Evolutionary conservation across 352 stramenopile species (phyloP), one percentile per base, ranked within the genome.

Genomic region (Elongisporangium anandrum): DNA sequence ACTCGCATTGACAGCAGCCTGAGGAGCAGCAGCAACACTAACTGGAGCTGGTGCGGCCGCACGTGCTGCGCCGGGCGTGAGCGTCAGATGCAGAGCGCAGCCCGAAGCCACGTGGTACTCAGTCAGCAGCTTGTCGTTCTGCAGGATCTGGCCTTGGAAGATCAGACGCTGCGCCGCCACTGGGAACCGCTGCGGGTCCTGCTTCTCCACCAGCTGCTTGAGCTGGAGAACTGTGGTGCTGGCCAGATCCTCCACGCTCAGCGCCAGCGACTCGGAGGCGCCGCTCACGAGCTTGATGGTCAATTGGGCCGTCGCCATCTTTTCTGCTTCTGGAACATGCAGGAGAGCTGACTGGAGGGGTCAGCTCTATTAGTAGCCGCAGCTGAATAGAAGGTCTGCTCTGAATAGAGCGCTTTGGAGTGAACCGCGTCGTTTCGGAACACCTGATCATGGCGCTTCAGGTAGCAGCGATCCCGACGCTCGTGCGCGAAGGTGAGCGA

Each of bases 141-240:
- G 78, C 23, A 95, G 64, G 68, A 95, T 90, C 61, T 92, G 83
- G 17, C 85, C 85, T 63, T 95, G 83, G 67, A 95, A 95, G 59
- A 95, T 95, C 41, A 95, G 70, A 10, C 85, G 85, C 72, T 95
- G 85, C 17, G 81, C 79, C 20, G 71, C 68, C 13, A 85, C 70
- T 2, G 82, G 81, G 60, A 88, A 94, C 20, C 77, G 81, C 51
- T 54, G 59, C 34, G 66, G 55, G 52, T 89, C 71, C 56, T 87
- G 69, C 61, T 75, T 61, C 64, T 90, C 73, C 26, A 92, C 75
- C 26, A 73, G 60, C 57, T 79, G 68, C 72, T 94, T 94, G 21
- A 94, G 78, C 20, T 61, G 52, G 24, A 75, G 67, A 52, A 94
- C 85, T 0, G 85, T 83, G 26, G 75, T 62, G 21, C 63, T 57